Evolutionary conservation across 1,284 basidiomycete species (phyloP), one percentile per base, ranked within the genome.

Genomic region (Bondarzewia mesenterica): DNA sequence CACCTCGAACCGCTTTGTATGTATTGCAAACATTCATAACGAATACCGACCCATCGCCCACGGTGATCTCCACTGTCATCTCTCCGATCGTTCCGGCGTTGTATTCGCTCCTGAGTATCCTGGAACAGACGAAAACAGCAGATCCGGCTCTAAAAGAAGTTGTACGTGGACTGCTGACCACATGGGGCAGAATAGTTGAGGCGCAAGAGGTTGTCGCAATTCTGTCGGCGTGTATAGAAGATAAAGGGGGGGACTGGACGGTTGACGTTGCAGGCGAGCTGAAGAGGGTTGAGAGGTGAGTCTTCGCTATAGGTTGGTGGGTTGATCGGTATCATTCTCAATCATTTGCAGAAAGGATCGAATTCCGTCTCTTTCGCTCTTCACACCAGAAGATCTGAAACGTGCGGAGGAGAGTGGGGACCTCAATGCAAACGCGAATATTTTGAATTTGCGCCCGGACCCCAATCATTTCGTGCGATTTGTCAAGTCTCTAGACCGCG

Each of bases 11-110:
- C n/a, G n/a, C n/a, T 41, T 60, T 87, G 20, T 62, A 65, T 6
- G 72, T 62, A 2, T 60, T 88, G 7, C 68, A 78, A 47, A 71
- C 68, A 2, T 67, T 91, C 21, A 63, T 91, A 3, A 73, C 79
- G 5, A 87, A 90, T 54, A 80, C 83, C 5, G 89, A 93, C 52
- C 89, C 89, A 3, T 83, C 86, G 1, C 84, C 88, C 0, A 63
- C 67, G 2, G 72, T 89, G 35, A 74, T 89, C 41, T 73, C 81
- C 0, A 64, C 68, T 14, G 57, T 92, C 5, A 63, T 93, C 14
- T 78, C 80, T 2, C 85, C 89, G 1, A 77, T 93, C 41, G 57
- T 86, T 0, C 67, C 82, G 0, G 66, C 78, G 1, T 61, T 94
- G 2, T 90, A 90, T 60, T 72, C 80, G 1, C 69, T 93, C 3